Conservation (phyloP, 2,329 filamentous ascomycete genomes). For the Periconia digitata region DNA sequence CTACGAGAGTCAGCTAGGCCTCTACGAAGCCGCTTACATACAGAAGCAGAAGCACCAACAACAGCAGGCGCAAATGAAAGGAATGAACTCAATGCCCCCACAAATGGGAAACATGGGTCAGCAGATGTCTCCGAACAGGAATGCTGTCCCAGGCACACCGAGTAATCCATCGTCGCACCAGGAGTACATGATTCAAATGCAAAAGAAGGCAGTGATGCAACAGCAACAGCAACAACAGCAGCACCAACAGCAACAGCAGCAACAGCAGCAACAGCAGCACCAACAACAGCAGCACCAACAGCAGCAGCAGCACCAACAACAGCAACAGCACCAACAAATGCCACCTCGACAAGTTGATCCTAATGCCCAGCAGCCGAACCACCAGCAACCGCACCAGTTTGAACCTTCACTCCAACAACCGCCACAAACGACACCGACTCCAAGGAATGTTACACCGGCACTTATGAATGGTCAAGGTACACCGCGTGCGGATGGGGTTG, state of each 20-base stretch:
- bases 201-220: conserved; percentile 45
- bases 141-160: conserved; percentile 28
- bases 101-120: conserved; percentile 29
- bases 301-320: conserved; percentile 29
- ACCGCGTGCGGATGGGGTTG: conserved; percentile 43
- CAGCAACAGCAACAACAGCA: conserved; percentile 52
- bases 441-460: conserved; percentile 52
- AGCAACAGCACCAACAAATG: conserved; percentile 20
- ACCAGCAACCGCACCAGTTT: conserved; percentile 22
- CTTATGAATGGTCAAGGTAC: conserved; percentile 50
- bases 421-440: conserved; percentile 46
- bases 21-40: conserved; percentile 73
- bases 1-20: conserved; percentile 73
- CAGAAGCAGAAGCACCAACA: conserved; percentile 50
- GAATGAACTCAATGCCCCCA: conserved; percentile 25
- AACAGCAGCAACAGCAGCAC: conserved; percentile 22
- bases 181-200: conserved; percentile 48
- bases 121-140: conserved; percentile 41
- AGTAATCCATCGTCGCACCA: conserved; percentile 52
- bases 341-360: conserved; percentile 31
- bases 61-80: conserved; percentile 41
- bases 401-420: conserved; percentile 32
- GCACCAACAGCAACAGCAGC: conserved; percentile 37
- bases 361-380: conserved; percentile 10
- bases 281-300: conserved; percentile 21